Conservation (phyloP, 257 asterid species). For the Sherardia arvensis region DNA sequence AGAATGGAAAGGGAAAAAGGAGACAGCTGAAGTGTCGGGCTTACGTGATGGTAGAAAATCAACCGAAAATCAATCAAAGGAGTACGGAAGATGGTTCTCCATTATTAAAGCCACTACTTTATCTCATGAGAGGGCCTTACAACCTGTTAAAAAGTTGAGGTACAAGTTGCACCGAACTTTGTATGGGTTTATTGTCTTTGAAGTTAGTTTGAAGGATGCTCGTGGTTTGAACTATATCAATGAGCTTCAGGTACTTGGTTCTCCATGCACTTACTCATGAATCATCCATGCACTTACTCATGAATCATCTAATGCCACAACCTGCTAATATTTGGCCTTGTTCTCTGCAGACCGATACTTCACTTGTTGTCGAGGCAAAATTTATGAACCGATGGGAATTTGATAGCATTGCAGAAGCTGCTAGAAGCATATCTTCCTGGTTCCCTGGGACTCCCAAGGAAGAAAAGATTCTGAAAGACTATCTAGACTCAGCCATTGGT, state of each 20-base stretch:
- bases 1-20: constrained; percentile 47
- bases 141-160: constrained; percentile 80
- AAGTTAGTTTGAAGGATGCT: constrained; percentile 73
- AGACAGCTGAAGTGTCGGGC: constrained; percentile 25
- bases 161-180: constrained; percentile 79
- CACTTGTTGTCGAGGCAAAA: constrained; percentile 84
- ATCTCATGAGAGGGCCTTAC: constrained; percentile 77
- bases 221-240: constrained; percentile 89
- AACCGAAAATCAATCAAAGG: constrained; percentile 27
- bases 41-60: constrained; percentile 32
- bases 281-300: too few species aligned
- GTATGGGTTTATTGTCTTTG: constrained; percentile 90
- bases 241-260: constrained; percentile 77
- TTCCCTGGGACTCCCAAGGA: constrained; percentile 68
- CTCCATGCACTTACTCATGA: neutral
- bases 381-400: constrained; percentile 96
- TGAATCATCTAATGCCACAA: neutral
- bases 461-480: constrained; percentile 47
- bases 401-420: constrained; percentile 76
- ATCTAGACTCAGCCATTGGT: constrained; percentile 62
- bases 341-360: constrained; percentile 68
- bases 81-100: constrained; percentile 56
- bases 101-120: constrained; percentile 57
- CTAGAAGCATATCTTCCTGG: constrained; percentile 57
- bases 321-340: neutral